Conservation (phyloP, 768 basidiomycete genomes). For the Suillus discolor region DNA sequence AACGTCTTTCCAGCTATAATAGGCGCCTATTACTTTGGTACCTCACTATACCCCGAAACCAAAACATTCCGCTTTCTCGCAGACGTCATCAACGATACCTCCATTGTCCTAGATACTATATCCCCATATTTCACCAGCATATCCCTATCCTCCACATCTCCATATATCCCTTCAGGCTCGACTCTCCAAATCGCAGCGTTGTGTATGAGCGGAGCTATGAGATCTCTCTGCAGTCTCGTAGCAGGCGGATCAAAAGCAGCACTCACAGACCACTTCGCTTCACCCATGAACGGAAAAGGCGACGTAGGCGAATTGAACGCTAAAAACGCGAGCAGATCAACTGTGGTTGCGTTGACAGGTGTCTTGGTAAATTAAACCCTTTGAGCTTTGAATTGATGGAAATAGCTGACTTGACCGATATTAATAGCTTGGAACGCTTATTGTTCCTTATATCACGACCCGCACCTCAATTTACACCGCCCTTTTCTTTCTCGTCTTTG, state of each 20-base stretch:
- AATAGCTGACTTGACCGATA: neutral
- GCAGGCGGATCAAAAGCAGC: constrained; percentile 74
- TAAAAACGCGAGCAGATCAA: constrained; percentile 74
- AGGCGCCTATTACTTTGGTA: constrained; percentile 62
- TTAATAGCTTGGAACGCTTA: constrained; percentile 55
- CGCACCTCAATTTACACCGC: constrained; percentile 49
- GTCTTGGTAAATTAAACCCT: constrained; percentile 57
- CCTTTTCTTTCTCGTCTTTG: constrained; percentile 51
- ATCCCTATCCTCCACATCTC: constrained; percentile 33
- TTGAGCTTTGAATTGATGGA: neutral
- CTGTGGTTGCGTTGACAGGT: constrained; percentile 64
- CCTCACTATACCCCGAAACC: constrained; percentile 67
- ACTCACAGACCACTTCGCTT: constrained; percentile 66
- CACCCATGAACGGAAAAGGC: constrained; percentile 49
- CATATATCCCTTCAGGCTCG: constrained; percentile 30
- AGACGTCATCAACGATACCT: constrained; percentile 64
- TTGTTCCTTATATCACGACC: constrained; percentile 58
- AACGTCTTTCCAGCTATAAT: constrained; percentile 52
- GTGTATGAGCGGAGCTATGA: constrained; percentile 60
- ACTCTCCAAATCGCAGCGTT: constrained; percentile 49
- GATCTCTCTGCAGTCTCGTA: constrained; percentile 62
- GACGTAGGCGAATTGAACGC: constrained; percentile 74
- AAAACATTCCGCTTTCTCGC: constrained; percentile 71
- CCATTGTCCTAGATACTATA: constrained; percentile 60
- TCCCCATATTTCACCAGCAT: constrained; percentile 53